phyloP scores from a whole-genome alignment of 2,329 filamentous ascomycete species.

The Nothophaeocryptopus gaeumannii region DNA sequence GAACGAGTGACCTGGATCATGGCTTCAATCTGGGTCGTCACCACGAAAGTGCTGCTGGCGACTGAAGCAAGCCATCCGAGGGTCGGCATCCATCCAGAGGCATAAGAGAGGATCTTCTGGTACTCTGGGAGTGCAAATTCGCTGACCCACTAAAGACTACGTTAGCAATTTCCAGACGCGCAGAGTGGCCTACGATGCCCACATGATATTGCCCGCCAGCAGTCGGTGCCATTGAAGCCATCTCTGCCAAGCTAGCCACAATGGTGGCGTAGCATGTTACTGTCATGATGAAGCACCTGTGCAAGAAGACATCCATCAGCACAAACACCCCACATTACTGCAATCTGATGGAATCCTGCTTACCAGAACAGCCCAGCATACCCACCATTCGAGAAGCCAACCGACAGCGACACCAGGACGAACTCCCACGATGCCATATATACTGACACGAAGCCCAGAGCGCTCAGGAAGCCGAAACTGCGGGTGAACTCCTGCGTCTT shows the following conservation, averaged over 20 bases:
- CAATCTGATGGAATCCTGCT: too few relatives aligned
- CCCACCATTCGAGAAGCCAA: slow-evolving; percentile 34
- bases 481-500: slow-evolving; percentile 31
- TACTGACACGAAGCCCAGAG: slow-evolving; percentile 35
- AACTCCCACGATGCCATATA: slow-evolving; percentile 32
- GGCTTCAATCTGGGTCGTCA: slow-evolving; percentile 37
- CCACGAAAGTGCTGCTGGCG: slow-evolving; percentile 36
- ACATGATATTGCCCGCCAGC: slow-evolving; percentile 31
- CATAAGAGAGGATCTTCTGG: slow-evolving; percentile 29
- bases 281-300: slow-evolving; percentile 34
- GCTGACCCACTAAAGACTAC: slow-evolving; percentile 20
- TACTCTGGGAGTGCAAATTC: slow-evolving; percentile 34
- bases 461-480: slow-evolving; percentile 30
- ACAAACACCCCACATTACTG: too few relatives aligned
- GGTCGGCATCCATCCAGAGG: slow-evolving; percentile 25
- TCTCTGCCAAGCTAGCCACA: slow-evolving; percentile 33
- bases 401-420: slow-evolving; percentile 30
- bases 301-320: too few relatives aligned
- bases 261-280: slow-evolving; percentile 30
- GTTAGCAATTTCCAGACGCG: not conserved
- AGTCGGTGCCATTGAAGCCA: slow-evolving; percentile 35
- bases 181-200: too few relatives aligned
- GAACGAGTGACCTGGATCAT: slow-evolving; percentile 36
- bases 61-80: slow-evolving; percentile 31
- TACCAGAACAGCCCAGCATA: slow-evolving; percentile 34